Percentiles rank a stretch among this genome's conserved stretches.
phyloP scores from a whole-genome alignment of 768 basidiomycete genomes.

The Agaricus blazei region DNA sequence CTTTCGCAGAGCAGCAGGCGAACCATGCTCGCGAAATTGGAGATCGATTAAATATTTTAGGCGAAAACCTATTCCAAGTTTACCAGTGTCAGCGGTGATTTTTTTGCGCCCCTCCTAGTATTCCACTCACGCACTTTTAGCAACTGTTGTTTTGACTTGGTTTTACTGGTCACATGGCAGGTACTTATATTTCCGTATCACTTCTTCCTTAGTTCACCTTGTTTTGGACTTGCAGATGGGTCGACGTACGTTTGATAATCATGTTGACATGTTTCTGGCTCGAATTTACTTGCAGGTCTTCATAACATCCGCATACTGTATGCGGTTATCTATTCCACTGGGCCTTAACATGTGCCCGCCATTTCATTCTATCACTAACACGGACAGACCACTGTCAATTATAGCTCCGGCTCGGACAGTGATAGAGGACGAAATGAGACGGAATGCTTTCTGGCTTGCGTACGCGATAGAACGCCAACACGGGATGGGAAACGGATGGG shows the following conservation, averaged over 20 bases:
- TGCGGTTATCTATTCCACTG: conserved; percentile 58
- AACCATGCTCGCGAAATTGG: conserved; percentile 46
- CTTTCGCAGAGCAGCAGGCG: conserved; percentile 65
- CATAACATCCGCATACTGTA: conserved; percentile 47
- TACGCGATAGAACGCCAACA: conserved; percentile 66
- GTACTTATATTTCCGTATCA: conserved; percentile 26
- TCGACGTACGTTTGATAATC: conserved; percentile 45
- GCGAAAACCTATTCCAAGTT: conserved; percentile 51
- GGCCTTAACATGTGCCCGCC: conserved; percentile 66
- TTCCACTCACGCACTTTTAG: conserved; percentile 25
- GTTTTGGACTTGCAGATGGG: conserved; percentile 45
- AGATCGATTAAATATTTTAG: conserved; percentile 41
- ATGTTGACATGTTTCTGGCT: neutral
- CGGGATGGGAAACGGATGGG: conserved; percentile 68
- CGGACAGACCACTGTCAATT: conserved; percentile 52
- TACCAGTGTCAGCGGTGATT: conserved; percentile 46
- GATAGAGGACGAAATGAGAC: conserved; percentile 65
- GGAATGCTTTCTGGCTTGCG: conserved; percentile 72
- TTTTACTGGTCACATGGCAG: conserved; percentile 73
- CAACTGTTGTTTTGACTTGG: conserved; percentile 60
- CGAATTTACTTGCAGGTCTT: conserved; percentile 42
- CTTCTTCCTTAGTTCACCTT: conserved; percentile 10
- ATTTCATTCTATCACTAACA: conserved; percentile 61
- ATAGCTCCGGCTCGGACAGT: conserved; percentile 54
- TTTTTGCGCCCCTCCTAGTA: neutral